phyloP scores from a whole-genome alignment of 441 rosid species.

The Flueggea neowawraea region DNA sequence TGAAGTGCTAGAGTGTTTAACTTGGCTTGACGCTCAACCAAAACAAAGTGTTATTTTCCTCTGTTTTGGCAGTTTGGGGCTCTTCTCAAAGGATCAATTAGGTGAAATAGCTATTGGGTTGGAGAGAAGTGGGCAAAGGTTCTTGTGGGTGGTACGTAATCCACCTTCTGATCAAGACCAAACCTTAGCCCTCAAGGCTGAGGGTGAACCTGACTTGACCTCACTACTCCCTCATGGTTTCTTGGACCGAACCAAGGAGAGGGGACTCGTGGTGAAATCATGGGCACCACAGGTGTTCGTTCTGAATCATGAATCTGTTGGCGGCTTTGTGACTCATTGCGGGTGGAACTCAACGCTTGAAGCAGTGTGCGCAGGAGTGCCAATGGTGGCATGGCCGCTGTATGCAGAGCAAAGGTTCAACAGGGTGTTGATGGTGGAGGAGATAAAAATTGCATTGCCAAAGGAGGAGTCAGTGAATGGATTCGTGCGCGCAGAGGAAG shows the following conservation, averaged over 20 bases:
- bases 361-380: constrained; percentile 29
- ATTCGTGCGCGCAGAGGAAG: constrained; percentile 27
- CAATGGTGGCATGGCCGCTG: constrained; percentile 39
- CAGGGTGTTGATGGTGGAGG: constrained; percentile 28
- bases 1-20: too few relatives aligned
- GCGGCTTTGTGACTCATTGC: too few relatives aligned
- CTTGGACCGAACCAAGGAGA: constrained; percentile 19
- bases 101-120: constrained; percentile 33
- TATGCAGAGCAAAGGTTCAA: constrained; percentile 12
- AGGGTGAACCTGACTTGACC: constrained; percentile 7
- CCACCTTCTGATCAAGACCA: constrained; percentile 8
- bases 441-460: constrained; percentile 34
- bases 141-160: constrained; percentile 10
- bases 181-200: background rate
- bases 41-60: constrained; percentile 33
- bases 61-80: constrained; percentile 37
- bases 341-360: too few relatives aligned
- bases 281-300: constrained; percentile 38
- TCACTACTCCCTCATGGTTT: constrained; percentile 24
- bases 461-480: constrained; percentile 19
- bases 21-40: constrained; percentile 32
- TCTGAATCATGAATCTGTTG: too few relatives aligned
- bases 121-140: too few relatives aligned
- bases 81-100: constrained; percentile 21
- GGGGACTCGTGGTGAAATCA: constrained; percentile 31